Evolutionary conservation across 495 filamentous ascomycete species (phyloP).

Genomic region (Daldinia concentrica): DNA sequence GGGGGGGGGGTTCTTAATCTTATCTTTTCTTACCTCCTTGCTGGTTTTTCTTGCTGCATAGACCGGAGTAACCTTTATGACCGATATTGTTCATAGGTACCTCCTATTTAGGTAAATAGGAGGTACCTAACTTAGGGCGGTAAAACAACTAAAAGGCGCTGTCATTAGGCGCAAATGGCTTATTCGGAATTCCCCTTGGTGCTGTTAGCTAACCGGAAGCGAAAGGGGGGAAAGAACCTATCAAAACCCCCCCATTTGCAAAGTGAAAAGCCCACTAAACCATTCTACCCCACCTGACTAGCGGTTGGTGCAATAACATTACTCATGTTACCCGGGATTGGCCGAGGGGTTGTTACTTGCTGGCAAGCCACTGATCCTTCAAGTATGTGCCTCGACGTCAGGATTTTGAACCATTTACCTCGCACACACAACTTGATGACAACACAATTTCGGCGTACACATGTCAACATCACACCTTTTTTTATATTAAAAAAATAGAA

Average conservation of each 20-base stretch:
- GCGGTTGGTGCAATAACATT: constrained; percentile 12
- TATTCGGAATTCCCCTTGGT: background rate
- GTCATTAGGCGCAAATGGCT: background rate
- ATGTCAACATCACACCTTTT: constrained; percentile 21
- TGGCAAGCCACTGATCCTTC: background rate
- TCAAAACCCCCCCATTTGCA: constrained; percentile 39
- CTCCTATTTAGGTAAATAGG: no score
- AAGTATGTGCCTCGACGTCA: constrained; percentile 35
- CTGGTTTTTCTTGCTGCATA: no score
- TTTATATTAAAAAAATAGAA: constrained; percentile 11
- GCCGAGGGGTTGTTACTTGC: constrained; percentile 35
- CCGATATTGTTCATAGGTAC: no score
- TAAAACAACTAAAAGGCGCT: background rate
- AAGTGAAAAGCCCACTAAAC: constrained; percentile 24
- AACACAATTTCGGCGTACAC: constrained; percentile 2
- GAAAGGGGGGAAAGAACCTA: constrained; percentile 17
- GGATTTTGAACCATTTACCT: constrained; percentile 36
- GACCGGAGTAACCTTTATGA: no score
- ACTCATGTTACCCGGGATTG: constrained; percentile 46
- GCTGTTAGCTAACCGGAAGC: constrained; percentile 21
- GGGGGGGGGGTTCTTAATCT: no score
- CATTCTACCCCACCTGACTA: background rate
- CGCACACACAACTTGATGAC: constrained; percentile 19
- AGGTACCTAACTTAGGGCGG: background rate
- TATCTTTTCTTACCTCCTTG: background rate